A percentile compares a stretch with the other conserved stretches of the same genome.
These are phyloP conservation scores for Heterobasidion irregulare DNA, from an alignment of 1,284 basidiomycete genomes.

Conservation along the genomic window DNA sequence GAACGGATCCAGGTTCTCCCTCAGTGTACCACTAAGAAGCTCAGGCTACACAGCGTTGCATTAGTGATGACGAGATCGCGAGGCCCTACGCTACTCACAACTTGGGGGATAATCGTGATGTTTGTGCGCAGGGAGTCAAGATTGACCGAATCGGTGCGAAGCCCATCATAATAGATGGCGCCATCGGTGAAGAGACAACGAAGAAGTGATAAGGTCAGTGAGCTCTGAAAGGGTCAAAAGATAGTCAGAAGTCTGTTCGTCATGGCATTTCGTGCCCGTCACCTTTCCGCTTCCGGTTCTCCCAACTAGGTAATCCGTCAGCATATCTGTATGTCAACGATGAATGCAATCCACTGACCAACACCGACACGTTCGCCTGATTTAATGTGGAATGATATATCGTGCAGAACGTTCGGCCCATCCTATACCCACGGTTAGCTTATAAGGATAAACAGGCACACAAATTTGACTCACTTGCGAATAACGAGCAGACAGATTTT, in stretches of 20 bases:
- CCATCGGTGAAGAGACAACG: conserved; percentile 39
- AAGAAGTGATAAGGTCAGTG: conserved; percentile 28
- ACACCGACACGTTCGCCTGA: conserved; percentile 45
- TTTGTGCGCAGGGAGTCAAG: conserved; percentile 46
- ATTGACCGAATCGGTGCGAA: conserved; percentile 36
- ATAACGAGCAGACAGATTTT: conserved; percentile 54
- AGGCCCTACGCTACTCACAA: conserved; percentile 13
- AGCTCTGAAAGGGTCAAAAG: conserved; percentile 23
- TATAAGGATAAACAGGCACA: background rate
- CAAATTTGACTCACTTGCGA: conserved; percentile 23
- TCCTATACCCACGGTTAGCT: conserved; percentile 18
- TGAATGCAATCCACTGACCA: conserved; percentile 17
- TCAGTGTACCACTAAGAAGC: conserved; percentile 47
- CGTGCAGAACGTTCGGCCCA: conserved; percentile 34
- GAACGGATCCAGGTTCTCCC: conserved; percentile 65
- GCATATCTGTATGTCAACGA: conserved; percentile 3
- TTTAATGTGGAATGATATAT: conserved; percentile 37
- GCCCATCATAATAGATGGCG: conserved; percentile 27
- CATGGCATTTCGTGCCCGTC: background rate
- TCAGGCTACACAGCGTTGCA: conserved; percentile 38
- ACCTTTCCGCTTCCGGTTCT: conserved; percentile 73
- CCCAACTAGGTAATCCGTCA: conserved; percentile 37
- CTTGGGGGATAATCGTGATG: conserved; percentile 41
- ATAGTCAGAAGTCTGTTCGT: background rate
- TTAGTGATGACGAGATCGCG: background rate